Evolutionary conservation across 805 yeast genomes (phyloP).

Genomic region (Starmerella powellii): DNA sequence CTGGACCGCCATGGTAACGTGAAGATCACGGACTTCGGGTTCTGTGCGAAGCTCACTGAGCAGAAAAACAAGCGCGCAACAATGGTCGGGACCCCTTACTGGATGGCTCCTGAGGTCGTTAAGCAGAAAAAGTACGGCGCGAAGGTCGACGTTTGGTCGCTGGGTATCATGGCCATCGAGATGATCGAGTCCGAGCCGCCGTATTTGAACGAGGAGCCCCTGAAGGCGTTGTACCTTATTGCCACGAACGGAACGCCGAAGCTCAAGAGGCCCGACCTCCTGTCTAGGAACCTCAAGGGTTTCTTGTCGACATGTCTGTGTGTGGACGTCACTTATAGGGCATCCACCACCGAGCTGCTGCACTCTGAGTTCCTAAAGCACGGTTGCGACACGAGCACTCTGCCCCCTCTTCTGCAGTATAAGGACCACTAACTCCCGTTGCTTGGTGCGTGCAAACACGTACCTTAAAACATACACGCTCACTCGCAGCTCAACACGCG

Average conservation of each 20-base stretch:
- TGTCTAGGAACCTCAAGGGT: slow-evolving; percentile 67
- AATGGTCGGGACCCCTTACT: slow-evolving; percentile 80
- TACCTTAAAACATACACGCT: too few relatives aligned
- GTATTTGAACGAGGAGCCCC: slow-evolving; percentile 65
- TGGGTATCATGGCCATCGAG: slow-evolving; percentile 77
- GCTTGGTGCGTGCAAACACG: too few relatives aligned
- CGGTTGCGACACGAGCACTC: slow-evolving; percentile 25
- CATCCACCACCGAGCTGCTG: slow-evolving; percentile 75
- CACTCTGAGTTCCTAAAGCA: slow-evolving; percentile 46
- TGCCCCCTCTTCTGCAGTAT: slow-evolving; percentile 29
- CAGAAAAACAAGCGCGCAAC: slow-evolving; percentile 64
- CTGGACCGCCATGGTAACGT: slow-evolving; percentile 73
- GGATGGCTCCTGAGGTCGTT: slow-evolving; percentile 88
- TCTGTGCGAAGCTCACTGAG: slow-evolving; percentile 70
- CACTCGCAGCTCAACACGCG: too few relatives aligned
- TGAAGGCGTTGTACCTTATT: slow-evolving; percentile 61
- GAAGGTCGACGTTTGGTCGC: slow-evolving; percentile 71
- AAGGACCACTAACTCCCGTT: slow-evolving; percentile 4
- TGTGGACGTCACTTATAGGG: slow-evolving; percentile 86
- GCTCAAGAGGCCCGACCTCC: slow-evolving; percentile 52
- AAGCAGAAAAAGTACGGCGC: slow-evolving; percentile 70
- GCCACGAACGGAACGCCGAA: slow-evolving; percentile 76
- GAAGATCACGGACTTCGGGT: slow-evolving; percentile 88
- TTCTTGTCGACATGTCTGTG: slow-evolving; percentile 84
- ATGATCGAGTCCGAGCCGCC: slow-evolving; percentile 85